Base-by-base conservation (phyloP, 2,329 filamentous ascomycete genomes). In the Colletotrichum ledebouriae region DNA sequence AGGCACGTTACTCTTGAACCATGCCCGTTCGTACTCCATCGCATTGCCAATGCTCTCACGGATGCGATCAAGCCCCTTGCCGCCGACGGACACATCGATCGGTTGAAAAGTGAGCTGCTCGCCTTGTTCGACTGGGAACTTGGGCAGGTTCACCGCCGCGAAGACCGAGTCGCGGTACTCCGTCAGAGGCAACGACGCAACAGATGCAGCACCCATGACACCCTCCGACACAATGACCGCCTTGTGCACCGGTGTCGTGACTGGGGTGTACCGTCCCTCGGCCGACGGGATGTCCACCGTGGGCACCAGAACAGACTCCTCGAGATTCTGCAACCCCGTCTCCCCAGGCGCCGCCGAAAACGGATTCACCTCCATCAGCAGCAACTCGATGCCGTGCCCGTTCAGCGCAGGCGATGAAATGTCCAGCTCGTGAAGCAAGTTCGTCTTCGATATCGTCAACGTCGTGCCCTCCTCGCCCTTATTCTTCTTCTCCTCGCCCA, bases 221-320 rank as follows among this genome's bases (percentile, higher is more conserved):
- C 93, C 94, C 56, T 92, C 86, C 0, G 89, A 90, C 9, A 97
- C 86, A 10, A 98, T 74, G 15, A 98, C 79, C 1, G 91, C 89
- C 75, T 90, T 92, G 76, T 98, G 95, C 1, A 98, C 94, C 0
- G 95, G 94, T 50, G 93, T 94, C 6, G 89, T 88, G 47, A 96
- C 84, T 15, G 89, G 86, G 12, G 89, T 89, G 64, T 89, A 86
- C 69, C 89, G 84, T 9, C 90, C 89, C 15, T 87, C 88, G 69
- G 84, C 85, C 13, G 91, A 89, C 6, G 87, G 88, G 47, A 93
- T 92, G 20, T 92, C 89, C 39, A 97, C 86, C 0, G 85, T 85
- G 3, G 94, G 94, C 17, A 93, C 90, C n/a, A 97, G 85, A 12
- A 94, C 82, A 0, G 88, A 84, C 70, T 94, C 91, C 67, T 87